A percentile compares a stretch with the other conserved stretches of the same genome.
Evolutionary conservation across 306 rosid species (phyloP).

Genomic region (Comarum palustre): DNA sequence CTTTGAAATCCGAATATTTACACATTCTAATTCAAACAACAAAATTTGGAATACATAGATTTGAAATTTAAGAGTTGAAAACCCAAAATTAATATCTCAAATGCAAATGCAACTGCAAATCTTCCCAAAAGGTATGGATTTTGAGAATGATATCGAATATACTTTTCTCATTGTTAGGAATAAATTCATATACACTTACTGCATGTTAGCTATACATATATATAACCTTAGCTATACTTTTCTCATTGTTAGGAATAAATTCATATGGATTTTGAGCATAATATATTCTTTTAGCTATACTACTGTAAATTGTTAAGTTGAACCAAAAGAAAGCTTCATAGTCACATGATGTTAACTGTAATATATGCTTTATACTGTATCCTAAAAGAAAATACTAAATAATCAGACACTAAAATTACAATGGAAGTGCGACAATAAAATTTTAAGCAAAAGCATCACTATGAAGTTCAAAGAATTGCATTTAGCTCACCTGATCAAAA

Average conservation of each 20-base stretch:
- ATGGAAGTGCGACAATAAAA: not conserved
- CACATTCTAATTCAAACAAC: not conserved
- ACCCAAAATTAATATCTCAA: not conserved
- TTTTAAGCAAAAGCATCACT: not conserved
- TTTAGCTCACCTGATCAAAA: conserved; percentile 47
- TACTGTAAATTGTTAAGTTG: not conserved
- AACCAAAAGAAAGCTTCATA: not conserved
- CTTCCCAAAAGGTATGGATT: not conserved
- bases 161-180: not conserved
- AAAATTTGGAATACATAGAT: not conserved
- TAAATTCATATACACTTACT: not conserved
- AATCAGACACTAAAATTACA: not conserved
- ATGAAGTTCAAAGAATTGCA: not conserved
- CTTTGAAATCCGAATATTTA: not conserved
- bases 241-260: no score
- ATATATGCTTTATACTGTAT: not conserved
- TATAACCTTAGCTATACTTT: no score
- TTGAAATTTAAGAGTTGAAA: not conserved
- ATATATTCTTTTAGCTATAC: no score
- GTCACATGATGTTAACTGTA: not conserved
- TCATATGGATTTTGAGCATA: no score
- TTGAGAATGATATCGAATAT: not conserved
- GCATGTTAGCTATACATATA: not conserved
- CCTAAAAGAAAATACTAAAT: not conserved
- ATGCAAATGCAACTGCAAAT: not conserved